Evolutionary conservation across 345 rosid genomes (phyloP).

Genomic region (Hirschfeldia incana): DNA sequence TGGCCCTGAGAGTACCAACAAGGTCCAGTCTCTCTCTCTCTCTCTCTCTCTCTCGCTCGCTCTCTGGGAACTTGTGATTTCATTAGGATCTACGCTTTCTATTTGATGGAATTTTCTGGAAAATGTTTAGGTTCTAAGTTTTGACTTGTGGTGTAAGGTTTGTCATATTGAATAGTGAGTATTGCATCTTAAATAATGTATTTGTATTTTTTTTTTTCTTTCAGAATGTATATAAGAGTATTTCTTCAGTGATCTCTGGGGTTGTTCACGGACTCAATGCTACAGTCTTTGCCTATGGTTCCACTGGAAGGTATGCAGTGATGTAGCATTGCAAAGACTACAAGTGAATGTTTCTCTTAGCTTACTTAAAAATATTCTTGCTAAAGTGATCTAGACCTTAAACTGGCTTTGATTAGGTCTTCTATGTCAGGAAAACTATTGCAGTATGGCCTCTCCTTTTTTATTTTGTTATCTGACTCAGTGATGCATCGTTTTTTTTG

Average conservation of each 20-base stretch:
- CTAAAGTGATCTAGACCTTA: background rate
- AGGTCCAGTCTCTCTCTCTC: conserved; percentile 23
- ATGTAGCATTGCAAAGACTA: background rate
- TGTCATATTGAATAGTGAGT: conserved; percentile 6
- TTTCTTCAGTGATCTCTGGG: conserved; percentile 71
- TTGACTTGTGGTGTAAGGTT: conserved; percentile 30
- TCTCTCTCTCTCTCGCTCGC: background rate
- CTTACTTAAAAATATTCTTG: background rate
- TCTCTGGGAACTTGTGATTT: conserved; percentile 40
- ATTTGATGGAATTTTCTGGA: background rate
- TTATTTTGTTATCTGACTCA: conserved; percentile 13
- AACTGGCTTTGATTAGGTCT: conserved; percentile 11
- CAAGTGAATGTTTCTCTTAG: background rate
- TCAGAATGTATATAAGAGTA: conserved; percentile 75
- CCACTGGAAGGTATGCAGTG: conserved; percentile 85
- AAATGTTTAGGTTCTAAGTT: background rate
- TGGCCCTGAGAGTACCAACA: conserved; percentile 63
- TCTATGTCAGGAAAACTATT: background rate
- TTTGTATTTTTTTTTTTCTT: conserved; percentile 2
- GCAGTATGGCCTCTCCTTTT: background rate
- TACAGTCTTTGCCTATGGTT: conserved; percentile 92
- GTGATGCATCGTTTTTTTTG: background rate
- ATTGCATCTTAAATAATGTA: conserved; percentile 24
- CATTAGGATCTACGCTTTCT: background rate
- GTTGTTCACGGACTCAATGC: conserved; percentile 94